Base-by-base conservation (phyloP, 768 basidiomycete genomes). In the Tricholoma furcatifolium region DNA sequence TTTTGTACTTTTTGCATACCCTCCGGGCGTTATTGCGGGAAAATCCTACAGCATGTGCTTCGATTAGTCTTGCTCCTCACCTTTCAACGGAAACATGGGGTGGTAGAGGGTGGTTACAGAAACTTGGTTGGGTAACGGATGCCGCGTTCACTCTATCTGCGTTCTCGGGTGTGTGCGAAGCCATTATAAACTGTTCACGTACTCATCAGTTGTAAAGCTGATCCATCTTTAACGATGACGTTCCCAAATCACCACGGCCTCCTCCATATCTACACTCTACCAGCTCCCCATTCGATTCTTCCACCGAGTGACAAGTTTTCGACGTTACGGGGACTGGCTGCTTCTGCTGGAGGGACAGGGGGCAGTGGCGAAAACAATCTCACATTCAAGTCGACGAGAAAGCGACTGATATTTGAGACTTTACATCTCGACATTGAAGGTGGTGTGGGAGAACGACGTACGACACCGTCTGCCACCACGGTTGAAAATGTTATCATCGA, bases 361-460 rank as follows among this genome's bases (percentile, higher is more conserved):
- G 87, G 85, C 0, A 83, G 84, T n/a, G 90, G 94, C 7, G 95
- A 98, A 67, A 98, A 98, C 70, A 98, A 98, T 62, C 78, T 99
- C 7, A 93, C 89, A 11, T 99, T 98, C 79, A 90, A 87, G 66
- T 89, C 91, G 63, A 97, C 87, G 62, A 77, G 95, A 60, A 93
- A 90, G 65, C 75, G 93, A 45, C 77, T 98, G 51, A 73, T 95
- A 18, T 82, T 98, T 60, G 96, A 98, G 73, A 98, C 93, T 21
- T 73, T 98, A 53, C 93, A 96, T 69, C 74, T 96, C 21, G 87
- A 89, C 65, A 74, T 91, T 34, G 90, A 94, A 66, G 88, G 93
- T n/a, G 89, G 93, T 14, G 82, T 92, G 23, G 76, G 81, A 11
- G 89, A 90, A 65, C 76, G 91, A 44, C 79, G 86, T 56, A 91